phyloP scores from a whole-genome alignment of 139 green algal genomes.

The Astrephomene gubernaculifera region DNA sequence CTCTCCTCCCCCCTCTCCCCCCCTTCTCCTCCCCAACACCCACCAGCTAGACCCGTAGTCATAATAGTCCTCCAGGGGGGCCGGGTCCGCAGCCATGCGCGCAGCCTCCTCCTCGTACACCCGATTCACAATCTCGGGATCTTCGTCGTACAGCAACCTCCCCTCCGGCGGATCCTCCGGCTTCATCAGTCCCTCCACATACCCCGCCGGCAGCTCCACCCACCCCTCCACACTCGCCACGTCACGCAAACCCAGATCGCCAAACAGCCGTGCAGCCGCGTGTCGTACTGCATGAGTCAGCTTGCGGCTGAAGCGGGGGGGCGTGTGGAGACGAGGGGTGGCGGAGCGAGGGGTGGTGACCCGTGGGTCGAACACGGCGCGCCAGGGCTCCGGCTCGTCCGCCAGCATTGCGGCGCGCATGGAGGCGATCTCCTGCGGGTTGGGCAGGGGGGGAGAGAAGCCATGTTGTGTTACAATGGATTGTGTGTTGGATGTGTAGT shows the following conservation, averaged over 20 bases:
- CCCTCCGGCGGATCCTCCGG: not conserved
- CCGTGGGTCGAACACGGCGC: not conserved
- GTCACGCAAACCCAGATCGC: conserved; percentile 68
- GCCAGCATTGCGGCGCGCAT: not conserved
- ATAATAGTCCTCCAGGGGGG: conserved; percentile 50
- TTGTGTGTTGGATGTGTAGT: too few relatives aligned
- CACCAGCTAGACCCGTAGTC: conserved; percentile 32
- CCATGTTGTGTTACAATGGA: too few relatives aligned
- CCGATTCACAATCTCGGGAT: conserved; percentile 1
- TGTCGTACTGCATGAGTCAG: conserved; percentile 55
- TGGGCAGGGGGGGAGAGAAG: too few relatives aligned
- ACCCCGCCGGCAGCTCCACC: conserved; percentile 51
- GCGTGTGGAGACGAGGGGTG: conserved; percentile 44
- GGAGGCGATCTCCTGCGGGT: not conserved
- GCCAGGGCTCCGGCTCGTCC: conserved; percentile 13
- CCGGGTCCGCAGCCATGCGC: conserved; percentile 7
- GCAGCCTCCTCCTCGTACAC: conserved; percentile 19
- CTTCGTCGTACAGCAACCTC: conserved; percentile 19
- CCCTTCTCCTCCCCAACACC: not conserved
- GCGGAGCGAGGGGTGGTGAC: not conserved
- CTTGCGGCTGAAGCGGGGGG: conserved; percentile 57
- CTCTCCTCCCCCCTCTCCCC: not conserved
- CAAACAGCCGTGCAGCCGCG: conserved; percentile 66
- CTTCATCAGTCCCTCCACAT: not conserved
- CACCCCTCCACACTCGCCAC: conserved; percentile 75